Conservation (phyloP, 164 flowering plant species). For the Tetracentron sinense region DNA sequence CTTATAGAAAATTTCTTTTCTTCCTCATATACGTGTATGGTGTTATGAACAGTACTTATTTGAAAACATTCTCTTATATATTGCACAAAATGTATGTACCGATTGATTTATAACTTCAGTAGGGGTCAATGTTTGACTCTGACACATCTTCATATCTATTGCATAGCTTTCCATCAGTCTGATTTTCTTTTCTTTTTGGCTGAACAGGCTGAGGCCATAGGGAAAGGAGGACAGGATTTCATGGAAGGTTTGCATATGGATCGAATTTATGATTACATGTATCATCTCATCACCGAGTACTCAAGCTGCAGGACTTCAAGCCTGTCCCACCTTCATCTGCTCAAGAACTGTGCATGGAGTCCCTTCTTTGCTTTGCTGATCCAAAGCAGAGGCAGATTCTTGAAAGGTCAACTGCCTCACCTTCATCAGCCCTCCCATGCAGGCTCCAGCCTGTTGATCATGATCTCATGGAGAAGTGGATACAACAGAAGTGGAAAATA, state of each 20-base stretch:
- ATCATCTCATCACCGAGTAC: constrained; percentile 66
- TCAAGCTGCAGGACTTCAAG: constrained; percentile 70
- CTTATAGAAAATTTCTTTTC: too few relatives aligned
- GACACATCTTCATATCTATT: too few relatives aligned
- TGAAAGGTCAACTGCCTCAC: constrained; percentile 31
- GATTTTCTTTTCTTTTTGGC: not conserved
- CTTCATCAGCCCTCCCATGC: constrained; percentile 57
- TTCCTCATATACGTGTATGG: too few relatives aligned
- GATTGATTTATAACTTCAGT: not conserved
- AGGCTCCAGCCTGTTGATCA: constrained; percentile 29
- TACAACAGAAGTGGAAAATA: constrained; percentile 23
- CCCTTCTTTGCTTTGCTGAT: constrained; percentile 72
- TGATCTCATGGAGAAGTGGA: constrained; percentile 24
- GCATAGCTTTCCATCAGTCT: not conserved
- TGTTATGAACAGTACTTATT: too few relatives aligned
- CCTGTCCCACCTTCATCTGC: constrained; percentile 61
- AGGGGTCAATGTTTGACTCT: not conserved
- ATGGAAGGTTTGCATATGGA: constrained; percentile 66
- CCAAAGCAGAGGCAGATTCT: constrained; percentile 45
- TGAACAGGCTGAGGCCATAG: constrained; percentile 70
- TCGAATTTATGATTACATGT: constrained; percentile 78
- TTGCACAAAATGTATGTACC: not conserved
- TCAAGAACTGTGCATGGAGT: constrained; percentile 49
- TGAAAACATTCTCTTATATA: too few relatives aligned
- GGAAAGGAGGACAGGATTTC: constrained; percentile 57